Conservation (phyloP, 2,329 filamentous ascomycete genomes). For the Neonectria punicea region DNA sequence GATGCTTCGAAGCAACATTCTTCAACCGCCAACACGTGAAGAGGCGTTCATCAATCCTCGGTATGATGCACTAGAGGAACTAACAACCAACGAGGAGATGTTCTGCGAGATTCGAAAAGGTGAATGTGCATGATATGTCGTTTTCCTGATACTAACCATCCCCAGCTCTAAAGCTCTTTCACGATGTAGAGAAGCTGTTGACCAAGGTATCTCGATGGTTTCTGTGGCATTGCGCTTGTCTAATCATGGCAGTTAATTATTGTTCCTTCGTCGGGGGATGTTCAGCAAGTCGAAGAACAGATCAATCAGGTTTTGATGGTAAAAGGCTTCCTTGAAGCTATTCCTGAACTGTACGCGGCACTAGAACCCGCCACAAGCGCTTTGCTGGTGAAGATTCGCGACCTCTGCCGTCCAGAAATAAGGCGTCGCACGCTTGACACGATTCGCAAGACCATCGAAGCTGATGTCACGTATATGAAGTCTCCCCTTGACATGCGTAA, state of each 20-base stretch:
- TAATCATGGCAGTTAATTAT: slow-evolving; percentile 72
- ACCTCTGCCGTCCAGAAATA: slow-evolving; percentile 73
- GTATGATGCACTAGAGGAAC: slow-evolving; percentile 85
- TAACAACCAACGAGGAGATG: slow-evolving; percentile 85
- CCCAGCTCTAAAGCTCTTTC: slow-evolving; percentile 75
- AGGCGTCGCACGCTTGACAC: slow-evolving; percentile 69
- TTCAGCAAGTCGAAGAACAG: slow-evolving; percentile 79
- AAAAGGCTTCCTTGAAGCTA: slow-evolving; percentile 80
- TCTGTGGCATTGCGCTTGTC: neutral
- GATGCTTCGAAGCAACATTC: slow-evolving; percentile 83
- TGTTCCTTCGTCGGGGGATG: slow-evolving; percentile 72
- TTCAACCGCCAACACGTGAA: slow-evolving; percentile 84
- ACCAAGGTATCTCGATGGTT: slow-evolving; percentile 66
- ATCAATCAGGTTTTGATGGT: slow-evolving; percentile 89
- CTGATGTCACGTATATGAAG: slow-evolving; percentile 81
- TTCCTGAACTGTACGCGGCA: slow-evolving; percentile 74
- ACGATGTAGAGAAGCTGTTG: slow-evolving; percentile 83
- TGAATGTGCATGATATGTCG: slow-evolving; percentile 43
- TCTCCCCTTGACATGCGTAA: slow-evolving; percentile 87
- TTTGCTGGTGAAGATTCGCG: slow-evolving; percentile 74
- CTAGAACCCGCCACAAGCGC: slow-evolving; percentile 71
- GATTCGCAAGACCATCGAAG: slow-evolving; percentile 79
- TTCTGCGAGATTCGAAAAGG: slow-evolving; percentile 80
- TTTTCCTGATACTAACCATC: neutral
- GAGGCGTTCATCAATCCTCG: slow-evolving; percentile 73